Evolutionary conservation across 2,329 filamentous ascomycete genomes (phyloP), one percentile per base, ranked within the genome.

Genomic region (Cordyceps militaris): DNA sequence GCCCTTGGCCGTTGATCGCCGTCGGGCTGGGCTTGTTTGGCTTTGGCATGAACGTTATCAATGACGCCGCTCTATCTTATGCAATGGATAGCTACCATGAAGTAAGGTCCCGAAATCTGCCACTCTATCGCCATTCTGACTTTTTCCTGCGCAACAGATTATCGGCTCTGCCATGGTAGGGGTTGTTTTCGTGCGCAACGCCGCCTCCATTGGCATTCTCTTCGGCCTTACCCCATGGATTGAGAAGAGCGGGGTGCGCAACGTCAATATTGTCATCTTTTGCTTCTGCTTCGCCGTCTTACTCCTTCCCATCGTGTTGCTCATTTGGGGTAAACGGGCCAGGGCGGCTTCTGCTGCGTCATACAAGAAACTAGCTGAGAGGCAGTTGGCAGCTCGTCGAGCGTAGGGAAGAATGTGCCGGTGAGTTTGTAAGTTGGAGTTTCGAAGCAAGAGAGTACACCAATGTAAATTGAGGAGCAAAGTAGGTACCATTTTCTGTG

Each of bases 71-170:
- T 6, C 61, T 75, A 50, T 71, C 73, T 1, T 75, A 76, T 51
- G 62, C 73, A 28, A 64, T 68, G 2, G 73, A 75, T 58, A 66
- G 66, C 10, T 72, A 73, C 61, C 68, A 67, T 52, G 66, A 71
- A 60, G 63, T 71, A 66, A 60, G 60, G 38, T 9, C n/a, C 9
- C 9, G 4, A 32, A 19, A 2, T 24, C 5, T 11, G 11, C 21
- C 21, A 8, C 6, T 14, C 5, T 3, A 5, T 48, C n/a, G 3
- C 2, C 24, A 3, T 50, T 36, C 30, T 24, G 14, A 19, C 19
- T 26, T 38, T 48, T n/a, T 36, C 26, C 11, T 10, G 2, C 21
- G 9, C 13, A 7, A 23, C 19, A 66, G 65, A 62, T 65, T 10
- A 61, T 64, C 2, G 62, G 61, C 5, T 59, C 63, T 44, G 63